Conservation (phyloP, 1,139 yeast genomes). For the Zygosaccharomyces sapae region DNA sequence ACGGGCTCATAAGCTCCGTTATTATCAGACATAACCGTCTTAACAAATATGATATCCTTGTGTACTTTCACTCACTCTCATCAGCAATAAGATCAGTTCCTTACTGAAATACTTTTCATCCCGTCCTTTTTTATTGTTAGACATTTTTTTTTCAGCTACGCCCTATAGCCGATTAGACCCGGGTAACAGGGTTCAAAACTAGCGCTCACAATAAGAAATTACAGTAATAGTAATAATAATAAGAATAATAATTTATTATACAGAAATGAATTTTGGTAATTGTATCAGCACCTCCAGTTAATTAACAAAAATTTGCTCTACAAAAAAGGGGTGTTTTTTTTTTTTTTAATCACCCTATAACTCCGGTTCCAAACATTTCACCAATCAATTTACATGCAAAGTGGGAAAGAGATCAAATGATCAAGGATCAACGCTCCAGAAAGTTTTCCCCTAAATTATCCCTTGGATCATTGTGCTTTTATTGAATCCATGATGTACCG, state of each 20-base stretch:
- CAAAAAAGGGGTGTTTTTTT: neutral
- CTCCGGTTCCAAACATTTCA: too few relatives aligned
- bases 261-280: too few relatives aligned
- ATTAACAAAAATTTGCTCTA: neutral
- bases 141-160: neutral
- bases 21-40: constrained; percentile 1
- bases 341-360: too few relatives aligned
- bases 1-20: constrained; percentile 2
- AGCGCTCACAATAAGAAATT: neutral
- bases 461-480: neutral
- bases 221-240: too few relatives aligned
- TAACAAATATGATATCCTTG: neutral
- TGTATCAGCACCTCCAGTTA: neutral
- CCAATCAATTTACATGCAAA: too few relatives aligned
- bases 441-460: neutral
- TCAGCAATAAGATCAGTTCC: neutral
- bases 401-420: too few relatives aligned
- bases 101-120: neutral
- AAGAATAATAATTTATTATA: too few relatives aligned
- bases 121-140: neutral
- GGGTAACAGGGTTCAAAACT: neutral
- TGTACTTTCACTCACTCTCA: neutral
- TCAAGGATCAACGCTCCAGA: neutral
- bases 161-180: neutral
- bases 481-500: neutral